phyloP scores from a whole-genome alignment of 202 grass and related monocot genomes.

The Digitaria exilis region DNA sequence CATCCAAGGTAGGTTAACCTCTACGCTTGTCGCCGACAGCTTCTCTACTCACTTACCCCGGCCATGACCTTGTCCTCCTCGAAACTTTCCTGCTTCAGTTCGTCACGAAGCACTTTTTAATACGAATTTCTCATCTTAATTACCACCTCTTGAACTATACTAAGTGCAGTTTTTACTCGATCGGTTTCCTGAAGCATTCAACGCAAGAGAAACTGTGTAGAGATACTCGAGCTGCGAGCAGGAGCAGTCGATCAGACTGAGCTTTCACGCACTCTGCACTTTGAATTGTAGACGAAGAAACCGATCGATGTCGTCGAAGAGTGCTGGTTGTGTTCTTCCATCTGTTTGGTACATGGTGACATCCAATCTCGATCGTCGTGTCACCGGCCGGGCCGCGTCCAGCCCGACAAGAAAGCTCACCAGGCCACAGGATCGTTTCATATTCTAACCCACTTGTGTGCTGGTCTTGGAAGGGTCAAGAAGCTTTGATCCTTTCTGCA shows the following conservation, averaged over 20 bases:
- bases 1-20: slow-evolving; percentile 31
- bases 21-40: slow-evolving; percentile 24
- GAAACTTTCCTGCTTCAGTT: background rate
- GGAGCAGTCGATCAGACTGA: slow-evolving; percentile 46
- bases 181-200: slow-evolving; percentile 1
- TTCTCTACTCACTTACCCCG: background rate
- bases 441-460: background rate
- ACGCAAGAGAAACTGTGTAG: background rate
- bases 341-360: slow-evolving; percentile 39
- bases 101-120: background rate
- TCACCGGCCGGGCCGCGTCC: background rate
- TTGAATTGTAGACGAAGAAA: slow-evolving; percentile 44
- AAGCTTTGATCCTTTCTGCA: slow-evolving; percentile 11
- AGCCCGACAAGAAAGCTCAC: slow-evolving; percentile 38
- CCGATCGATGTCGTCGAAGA: background rate
- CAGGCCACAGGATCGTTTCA: slow-evolving; percentile 22
- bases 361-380: slow-evolving; percentile 30
- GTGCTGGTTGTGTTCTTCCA: background rate
- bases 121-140: background rate
- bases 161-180: background rate
- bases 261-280: slow-evolving; percentile 26
- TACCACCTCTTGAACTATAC: background rate
- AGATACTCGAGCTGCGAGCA: background rate
- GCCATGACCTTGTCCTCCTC: background rate
- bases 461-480: slow-evolving; percentile 16